phyloP scores from a whole-genome alignment of 225 moss, liverwort and hornwort genomes.

The Antitrichia curtipendula region DNA sequence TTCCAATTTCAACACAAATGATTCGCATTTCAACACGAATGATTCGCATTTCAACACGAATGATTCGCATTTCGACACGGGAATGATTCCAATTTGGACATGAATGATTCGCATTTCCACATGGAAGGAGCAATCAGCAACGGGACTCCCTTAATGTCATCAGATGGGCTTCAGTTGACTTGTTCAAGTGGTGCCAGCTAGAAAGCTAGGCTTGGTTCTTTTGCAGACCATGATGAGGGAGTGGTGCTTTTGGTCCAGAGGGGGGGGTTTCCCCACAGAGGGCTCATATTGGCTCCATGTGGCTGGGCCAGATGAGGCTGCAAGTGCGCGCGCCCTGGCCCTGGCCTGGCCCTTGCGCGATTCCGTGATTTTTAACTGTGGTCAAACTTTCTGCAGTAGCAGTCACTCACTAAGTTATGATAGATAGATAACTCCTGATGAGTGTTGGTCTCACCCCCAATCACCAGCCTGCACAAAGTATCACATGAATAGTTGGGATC shows the following conservation, averaged over 20 bases:
- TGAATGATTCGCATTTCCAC: background rate
- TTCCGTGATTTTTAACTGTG: background rate
- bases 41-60: background rate
- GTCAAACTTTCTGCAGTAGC: background rate
- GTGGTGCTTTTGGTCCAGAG: background rate
- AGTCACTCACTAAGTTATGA: background rate
- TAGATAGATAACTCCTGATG: background rate
- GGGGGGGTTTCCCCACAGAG: background rate
- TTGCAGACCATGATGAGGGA: background rate
- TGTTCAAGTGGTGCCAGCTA: background rate
- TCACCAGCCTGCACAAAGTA: background rate
- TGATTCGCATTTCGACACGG: too few relatives aligned
- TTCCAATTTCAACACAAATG: too few relatives aligned
- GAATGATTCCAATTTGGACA: too few relatives aligned
- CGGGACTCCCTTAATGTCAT: background rate
- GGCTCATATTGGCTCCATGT: background rate
- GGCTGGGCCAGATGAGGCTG: background rate
- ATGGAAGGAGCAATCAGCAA: background rate
- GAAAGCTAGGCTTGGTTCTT: background rate
- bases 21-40: background rate
- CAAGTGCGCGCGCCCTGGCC: background rate
- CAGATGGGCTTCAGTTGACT: background rate
- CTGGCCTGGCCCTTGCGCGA: background rate
- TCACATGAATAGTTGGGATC: background rate
- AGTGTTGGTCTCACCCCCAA: background rate